phyloP scores from a whole-genome alignment of 2,329 filamentous ascomycete species.

The Xylariaceae sp. region DNA sequence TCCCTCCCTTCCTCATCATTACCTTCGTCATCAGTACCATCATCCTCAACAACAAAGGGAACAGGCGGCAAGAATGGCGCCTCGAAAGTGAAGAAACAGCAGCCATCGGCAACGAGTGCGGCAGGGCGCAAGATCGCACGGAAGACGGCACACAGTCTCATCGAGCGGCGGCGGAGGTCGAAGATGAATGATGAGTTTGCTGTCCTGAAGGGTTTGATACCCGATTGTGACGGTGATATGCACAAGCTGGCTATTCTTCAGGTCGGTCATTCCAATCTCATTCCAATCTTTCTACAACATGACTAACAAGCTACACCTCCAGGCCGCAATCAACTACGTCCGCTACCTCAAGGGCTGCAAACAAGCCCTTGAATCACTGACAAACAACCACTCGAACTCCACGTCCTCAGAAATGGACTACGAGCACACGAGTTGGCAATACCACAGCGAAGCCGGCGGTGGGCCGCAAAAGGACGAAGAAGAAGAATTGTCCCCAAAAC shows the following conservation, averaged over 20 bases:
- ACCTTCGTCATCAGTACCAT: conserved; percentile 10
- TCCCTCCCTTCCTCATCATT: no score
- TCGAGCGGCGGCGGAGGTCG: conserved; percentile 79
- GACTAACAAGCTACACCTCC: neutral
- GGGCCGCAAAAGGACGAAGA: conserved; percentile 35
- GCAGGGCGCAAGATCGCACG: conserved; percentile 91
- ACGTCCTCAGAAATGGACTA: conserved; percentile 9
- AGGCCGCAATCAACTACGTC: conserved; percentile 96
- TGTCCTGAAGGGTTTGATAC: conserved; percentile 90
- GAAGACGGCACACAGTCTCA: conserved; percentile 93
- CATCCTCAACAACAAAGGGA: conserved; percentile 21
- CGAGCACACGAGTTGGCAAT: conserved; percentile 24
- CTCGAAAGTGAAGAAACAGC: conserved; percentile 55
- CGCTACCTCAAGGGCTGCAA: conserved; percentile 90
- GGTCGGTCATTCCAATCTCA: conserved; percentile 42
- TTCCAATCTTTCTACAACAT: neutral
- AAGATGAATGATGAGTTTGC: conserved; percentile 99
- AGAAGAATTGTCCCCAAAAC: neutral
- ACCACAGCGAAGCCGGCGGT: conserved; percentile 25
- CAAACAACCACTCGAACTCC: conserved; percentile 15
- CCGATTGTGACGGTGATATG: conserved; percentile 95
- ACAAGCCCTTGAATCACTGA: conserved; percentile 63
- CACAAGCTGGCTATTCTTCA: conserved; percentile 94
- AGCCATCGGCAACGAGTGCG: conserved; percentile 68
- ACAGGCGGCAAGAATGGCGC: conserved; percentile 11